These are phyloP conservation scores for Coemansia sp. DNA, from an alignment of 371 early-diverging fungal genomes.

Conservation along the genomic window DNA sequence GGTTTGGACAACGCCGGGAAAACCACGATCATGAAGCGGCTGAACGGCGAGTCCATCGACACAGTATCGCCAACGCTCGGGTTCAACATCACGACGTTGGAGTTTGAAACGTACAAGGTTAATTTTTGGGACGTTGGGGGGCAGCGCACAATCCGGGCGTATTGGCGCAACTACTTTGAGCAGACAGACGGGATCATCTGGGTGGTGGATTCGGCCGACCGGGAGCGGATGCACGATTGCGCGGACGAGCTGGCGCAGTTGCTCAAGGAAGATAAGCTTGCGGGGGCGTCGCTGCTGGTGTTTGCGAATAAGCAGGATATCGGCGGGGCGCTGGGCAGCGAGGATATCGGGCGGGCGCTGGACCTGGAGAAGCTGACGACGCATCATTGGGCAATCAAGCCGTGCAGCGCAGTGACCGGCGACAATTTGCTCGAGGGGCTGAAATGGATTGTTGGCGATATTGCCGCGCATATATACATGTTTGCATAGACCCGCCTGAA, in stretches of 20 bases:
- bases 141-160: constrained; percentile 94
- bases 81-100: constrained; percentile 93
- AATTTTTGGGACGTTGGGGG: constrained; percentile 99
- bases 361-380: constrained; percentile 72
- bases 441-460: constrained; percentile 92
- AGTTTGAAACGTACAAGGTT: constrained; percentile 63
- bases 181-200: constrained; percentile 97
- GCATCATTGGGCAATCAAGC: constrained; percentile 90
- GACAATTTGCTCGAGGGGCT: constrained; percentile 81
- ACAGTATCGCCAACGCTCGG: constrained; percentile 97
- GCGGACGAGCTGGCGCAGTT: constrained; percentile 72
- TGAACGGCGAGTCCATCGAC: constrained; percentile 88
- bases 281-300: constrained; percentile 89
- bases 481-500: constrained; percentile 15
- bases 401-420: constrained; percentile 91
- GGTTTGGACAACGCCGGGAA: constrained; percentile 99
- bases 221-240: constrained; percentile 77
- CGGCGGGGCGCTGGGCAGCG: constrained; percentile 70
- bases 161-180: constrained; percentile 99
- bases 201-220: constrained; percentile 97
- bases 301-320: constrained; percentile 98
- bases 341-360: constrained; percentile 74
- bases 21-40: constrained; percentile 94
- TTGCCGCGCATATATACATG: constrained; percentile 78
- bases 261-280: constrained; percentile 86